phyloP scores from a whole-genome alignment of 192 early-diverging fungal species.

The Gonapodya prolifera region DNA sequence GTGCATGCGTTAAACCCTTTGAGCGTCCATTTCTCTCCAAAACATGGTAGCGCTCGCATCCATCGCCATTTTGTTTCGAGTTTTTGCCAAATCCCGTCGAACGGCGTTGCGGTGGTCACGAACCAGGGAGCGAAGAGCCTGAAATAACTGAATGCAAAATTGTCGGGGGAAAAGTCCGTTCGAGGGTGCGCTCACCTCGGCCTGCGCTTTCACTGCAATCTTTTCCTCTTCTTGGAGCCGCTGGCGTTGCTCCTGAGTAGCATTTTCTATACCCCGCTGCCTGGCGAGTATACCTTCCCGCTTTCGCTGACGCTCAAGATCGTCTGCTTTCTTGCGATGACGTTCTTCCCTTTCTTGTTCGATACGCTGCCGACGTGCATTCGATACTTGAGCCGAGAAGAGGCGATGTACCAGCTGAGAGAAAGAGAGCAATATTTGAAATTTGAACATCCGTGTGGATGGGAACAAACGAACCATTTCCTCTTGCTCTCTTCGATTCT shows the following conservation, averaged over 20 bases:
- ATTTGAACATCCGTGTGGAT: neutral
- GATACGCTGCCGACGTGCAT: neutral
- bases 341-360: neutral
- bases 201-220: neutral
- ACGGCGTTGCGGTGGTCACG: neutral
- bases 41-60: too few species aligned
- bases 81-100: neutral
- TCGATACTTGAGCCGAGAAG: neutral
- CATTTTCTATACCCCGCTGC: neutral
- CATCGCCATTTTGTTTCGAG: neutral
- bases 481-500: neutral
- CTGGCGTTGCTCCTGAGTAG: neutral
- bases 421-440: neutral
- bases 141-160: neutral
- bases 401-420: neutral
- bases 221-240: neutral
- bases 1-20: too few species aligned
- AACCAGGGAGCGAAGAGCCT: neutral
- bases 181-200: neutral
- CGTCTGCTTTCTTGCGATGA: neutral
- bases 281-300: neutral
- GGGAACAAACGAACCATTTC: neutral
- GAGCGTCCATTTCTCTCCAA: too few species aligned
- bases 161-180: neutral
- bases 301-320: neutral